Conservation (phyloP, 106 monocot species). For the Xerophyta viscosa region DNA sequence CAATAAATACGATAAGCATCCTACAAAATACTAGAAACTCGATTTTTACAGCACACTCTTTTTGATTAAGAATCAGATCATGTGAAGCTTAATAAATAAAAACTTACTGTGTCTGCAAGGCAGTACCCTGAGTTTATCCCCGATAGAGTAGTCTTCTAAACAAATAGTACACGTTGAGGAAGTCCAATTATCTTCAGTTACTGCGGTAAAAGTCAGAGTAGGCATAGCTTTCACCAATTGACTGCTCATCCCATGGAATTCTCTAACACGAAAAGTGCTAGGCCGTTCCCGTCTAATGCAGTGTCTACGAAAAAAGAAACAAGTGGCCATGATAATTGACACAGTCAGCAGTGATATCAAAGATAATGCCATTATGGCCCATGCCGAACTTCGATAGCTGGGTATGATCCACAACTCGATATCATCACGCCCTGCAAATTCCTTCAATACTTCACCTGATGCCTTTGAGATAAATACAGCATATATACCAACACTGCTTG, state of each 20-base stretch:
- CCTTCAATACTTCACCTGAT: slow-evolving; percentile 64
- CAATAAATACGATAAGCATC: too few relatives aligned
- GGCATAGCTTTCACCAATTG: slow-evolving; percentile 85
- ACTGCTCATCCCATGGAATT: slow-evolving; percentile 86
- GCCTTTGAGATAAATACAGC: slow-evolving; percentile 65
- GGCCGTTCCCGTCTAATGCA: slow-evolving; percentile 43
- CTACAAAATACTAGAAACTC: too few relatives aligned
- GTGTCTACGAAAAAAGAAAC: slow-evolving; percentile 80
- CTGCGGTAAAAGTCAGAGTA: slow-evolving; percentile 62
- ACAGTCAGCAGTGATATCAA: slow-evolving; percentile 80
- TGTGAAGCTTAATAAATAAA: not conserved
- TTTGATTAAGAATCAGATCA: too few relatives aligned
- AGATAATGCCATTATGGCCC: slow-evolving; percentile 75
- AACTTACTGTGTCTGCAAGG: slow-evolving; percentile 89
- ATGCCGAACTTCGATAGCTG: slow-evolving; percentile 58
- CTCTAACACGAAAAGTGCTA: slow-evolving; percentile 29
- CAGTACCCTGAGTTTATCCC: slow-evolving; percentile 73
- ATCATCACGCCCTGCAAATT: slow-evolving; percentile 33
- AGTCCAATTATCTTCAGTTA: slow-evolving; percentile 77
- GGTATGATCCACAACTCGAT: slow-evolving; percentile 72
- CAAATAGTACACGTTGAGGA: slow-evolving; percentile 81
- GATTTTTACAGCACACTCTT: too few relatives aligned
- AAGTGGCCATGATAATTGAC: slow-evolving; percentile 70
- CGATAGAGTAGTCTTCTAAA: slow-evolving; percentile 76
- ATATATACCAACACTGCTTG: slow-evolving; percentile 51